These are phyloP conservation scores for Quercus phellos DNA, from an alignment of 331 rosid species.

Conservation along the genomic window DNA sequence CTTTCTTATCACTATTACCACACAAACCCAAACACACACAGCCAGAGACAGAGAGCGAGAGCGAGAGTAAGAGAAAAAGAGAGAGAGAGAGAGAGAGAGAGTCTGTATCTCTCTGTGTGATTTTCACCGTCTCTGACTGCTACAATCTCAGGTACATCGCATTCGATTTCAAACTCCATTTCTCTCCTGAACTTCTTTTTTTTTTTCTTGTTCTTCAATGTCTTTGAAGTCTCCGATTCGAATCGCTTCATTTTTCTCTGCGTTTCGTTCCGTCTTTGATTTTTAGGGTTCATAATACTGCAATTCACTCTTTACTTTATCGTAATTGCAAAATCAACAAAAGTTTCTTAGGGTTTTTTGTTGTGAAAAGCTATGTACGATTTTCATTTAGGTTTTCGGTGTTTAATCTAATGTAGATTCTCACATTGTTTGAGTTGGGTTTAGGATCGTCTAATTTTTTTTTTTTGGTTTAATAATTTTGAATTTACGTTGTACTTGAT, in stretches of 20 bases:
- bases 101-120: too few species aligned
- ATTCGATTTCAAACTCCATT: not conserved
- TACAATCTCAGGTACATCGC: too few species aligned
- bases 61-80: too few species aligned
- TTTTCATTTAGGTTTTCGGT: not conserved
- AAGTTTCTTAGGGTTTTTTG: not conserved
- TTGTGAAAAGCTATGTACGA: not conserved
- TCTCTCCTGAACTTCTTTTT: not conserved
- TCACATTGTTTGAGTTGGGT: not conserved
- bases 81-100: too few species aligned
- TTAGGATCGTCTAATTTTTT: not conserved
- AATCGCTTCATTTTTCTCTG: not conserved
- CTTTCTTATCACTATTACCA: too few species aligned
- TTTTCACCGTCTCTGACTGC: too few species aligned
- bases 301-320: not conserved
- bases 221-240: not conserved
- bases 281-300: not conserved
- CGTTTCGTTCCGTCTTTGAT: not conserved
- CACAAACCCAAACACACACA: too few species aligned
- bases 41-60: too few species aligned
- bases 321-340: not conserved
- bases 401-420: not conserved
- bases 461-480: too few species aligned
- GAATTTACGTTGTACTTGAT: not conserved
- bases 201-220: not conserved